Conservation (phyloP, 306 rosid genomes). For the Cucurbita ficifolia region DNA sequence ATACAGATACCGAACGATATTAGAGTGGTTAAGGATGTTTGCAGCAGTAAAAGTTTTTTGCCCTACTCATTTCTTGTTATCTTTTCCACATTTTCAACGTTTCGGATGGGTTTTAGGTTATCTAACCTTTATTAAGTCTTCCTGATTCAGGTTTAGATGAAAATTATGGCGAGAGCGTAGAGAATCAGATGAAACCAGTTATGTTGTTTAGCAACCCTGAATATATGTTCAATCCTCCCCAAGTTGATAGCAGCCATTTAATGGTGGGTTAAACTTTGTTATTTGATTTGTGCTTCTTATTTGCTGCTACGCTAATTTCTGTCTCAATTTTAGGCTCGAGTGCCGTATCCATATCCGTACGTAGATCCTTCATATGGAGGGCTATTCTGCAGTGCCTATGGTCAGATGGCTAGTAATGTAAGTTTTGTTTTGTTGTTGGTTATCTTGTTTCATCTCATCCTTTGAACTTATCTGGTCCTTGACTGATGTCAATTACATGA, state of each 20-base stretch:
- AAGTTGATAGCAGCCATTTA: conserved; percentile 23
- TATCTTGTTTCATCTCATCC: not conserved
- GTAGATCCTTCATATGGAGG: conserved; percentile 40
- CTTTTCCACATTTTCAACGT: not conserved
- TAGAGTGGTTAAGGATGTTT: not conserved
- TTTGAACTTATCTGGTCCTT: not conserved
- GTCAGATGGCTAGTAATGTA: conserved; percentile 41
- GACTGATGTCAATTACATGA: not conserved
- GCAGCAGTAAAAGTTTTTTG: not conserved
- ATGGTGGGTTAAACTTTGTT: conserved; percentile 37
- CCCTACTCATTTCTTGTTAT: not conserved
- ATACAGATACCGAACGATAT: not conserved
- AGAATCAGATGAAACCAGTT: conserved; percentile 32
- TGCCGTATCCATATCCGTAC: conserved; percentile 38
- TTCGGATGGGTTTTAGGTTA: not conserved
- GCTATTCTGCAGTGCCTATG: conserved; percentile 26
- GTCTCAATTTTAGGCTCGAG: conserved; percentile 30
- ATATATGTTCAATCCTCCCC: conserved; percentile 21
- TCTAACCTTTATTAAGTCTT: not conserved
- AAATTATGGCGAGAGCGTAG: conserved; percentile 19
- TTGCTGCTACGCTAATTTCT: conserved; percentile 4
- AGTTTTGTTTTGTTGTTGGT: conserved; percentile 13
- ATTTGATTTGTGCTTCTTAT: conserved; percentile 10
- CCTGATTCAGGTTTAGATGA: conserved; percentile 27
- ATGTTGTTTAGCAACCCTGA: conserved; percentile 26